phyloP scores from a whole-genome alignment of 2,329 filamentous ascomycete species.

The Fusarium sp. region DNA sequence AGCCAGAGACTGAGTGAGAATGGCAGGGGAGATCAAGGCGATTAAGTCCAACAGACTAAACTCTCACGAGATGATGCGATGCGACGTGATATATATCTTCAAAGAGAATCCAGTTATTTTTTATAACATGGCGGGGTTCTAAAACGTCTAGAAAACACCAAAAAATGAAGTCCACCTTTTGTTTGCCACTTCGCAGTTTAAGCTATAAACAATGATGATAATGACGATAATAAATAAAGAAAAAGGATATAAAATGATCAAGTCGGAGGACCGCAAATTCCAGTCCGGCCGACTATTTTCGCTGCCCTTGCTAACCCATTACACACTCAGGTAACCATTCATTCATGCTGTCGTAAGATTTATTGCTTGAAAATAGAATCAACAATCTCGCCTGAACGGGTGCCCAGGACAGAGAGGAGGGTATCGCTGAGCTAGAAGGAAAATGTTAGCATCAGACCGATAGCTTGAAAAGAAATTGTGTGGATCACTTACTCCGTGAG shows the following conservation, averaged over 20 bases:
- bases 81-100: background rate
- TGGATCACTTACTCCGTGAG: constrained; percentile 82
- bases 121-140: constrained; percentile 20
- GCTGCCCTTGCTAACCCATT: constrained; percentile 44
- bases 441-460: constrained; percentile 39
- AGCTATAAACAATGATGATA: constrained; percentile 13
- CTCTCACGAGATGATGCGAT: background rate
- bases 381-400: constrained; percentile 84
- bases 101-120: constrained; percentile 14
- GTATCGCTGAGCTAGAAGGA: constrained; percentile 79
- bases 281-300: constrained; percentile 44
- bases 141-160: constrained; percentile 39
- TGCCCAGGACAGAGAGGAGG: constrained; percentile 83
- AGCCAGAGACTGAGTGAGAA: background rate
- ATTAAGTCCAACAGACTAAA: background rate
- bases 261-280: constrained; percentile 28
- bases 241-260: constrained; percentile 36
- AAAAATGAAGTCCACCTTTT: constrained; percentile 28
- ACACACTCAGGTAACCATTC: constrained; percentile 43
- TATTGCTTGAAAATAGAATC: constrained; percentile 75
- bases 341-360: constrained; percentile 44
- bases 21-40: background rate
- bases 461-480: constrained; percentile 3
- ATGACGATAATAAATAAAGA: constrained; percentile 9
- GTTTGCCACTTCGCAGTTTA: constrained; percentile 15